Conservation (phyloP, 2,329 filamentous ascomycete genomes). For the Tolypocladium amazonense region DNA sequence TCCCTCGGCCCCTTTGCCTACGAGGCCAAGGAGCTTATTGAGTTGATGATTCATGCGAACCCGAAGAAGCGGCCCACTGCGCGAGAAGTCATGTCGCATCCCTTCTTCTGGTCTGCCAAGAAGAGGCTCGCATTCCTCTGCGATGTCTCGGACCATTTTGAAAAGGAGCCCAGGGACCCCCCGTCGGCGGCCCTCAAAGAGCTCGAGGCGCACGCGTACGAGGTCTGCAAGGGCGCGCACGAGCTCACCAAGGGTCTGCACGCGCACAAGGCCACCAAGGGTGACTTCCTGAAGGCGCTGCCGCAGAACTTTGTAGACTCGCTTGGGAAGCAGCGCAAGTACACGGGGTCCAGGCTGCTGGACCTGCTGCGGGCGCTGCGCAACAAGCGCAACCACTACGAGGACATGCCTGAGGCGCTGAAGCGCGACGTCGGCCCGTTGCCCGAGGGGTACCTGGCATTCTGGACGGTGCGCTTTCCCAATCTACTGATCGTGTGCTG, state of each 20-base stretch:
- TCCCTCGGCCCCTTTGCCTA: conserved; percentile 72
- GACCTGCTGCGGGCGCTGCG: conserved; percentile 81
- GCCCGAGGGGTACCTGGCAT: conserved; percentile 71
- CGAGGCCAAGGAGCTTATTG: conserved; percentile 80
- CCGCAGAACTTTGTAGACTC: conserved; percentile 79
- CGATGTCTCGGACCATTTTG: conserved; percentile 92
- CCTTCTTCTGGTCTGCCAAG: conserved; percentile 91
- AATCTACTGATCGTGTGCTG: conserved; percentile 70
- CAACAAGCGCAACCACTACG: conserved; percentile 97
- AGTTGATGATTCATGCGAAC: conserved; percentile 57
- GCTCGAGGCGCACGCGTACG: conserved; percentile 41
- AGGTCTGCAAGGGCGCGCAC: conserved; percentile 45
- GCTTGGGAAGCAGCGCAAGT: conserved; percentile 89
- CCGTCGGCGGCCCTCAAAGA: conserved; percentile 56
- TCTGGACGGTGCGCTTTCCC: conserved; percentile 76
- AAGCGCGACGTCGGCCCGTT: conserved; percentile 59
- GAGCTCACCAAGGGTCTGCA: conserved; percentile 43
- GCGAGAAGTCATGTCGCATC: conserved; percentile 74
- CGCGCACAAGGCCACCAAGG: conserved; percentile 43
- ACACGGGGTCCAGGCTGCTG: conserved; percentile 71
- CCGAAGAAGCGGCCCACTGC: conserved; percentile 57
- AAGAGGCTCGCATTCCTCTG: conserved; percentile 89
- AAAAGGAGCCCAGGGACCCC: conserved; percentile 80
- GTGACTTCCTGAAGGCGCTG: conserved; percentile 69
- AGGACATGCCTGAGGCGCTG: conserved; percentile 80